Percentiles rank a stretch among this genome's conserved stretches.
These are phyloP conservation scores for Phytophthora sojae DNA, from an alignment of 352 stramenopile genomes.

Conservation along the genomic window DNA sequence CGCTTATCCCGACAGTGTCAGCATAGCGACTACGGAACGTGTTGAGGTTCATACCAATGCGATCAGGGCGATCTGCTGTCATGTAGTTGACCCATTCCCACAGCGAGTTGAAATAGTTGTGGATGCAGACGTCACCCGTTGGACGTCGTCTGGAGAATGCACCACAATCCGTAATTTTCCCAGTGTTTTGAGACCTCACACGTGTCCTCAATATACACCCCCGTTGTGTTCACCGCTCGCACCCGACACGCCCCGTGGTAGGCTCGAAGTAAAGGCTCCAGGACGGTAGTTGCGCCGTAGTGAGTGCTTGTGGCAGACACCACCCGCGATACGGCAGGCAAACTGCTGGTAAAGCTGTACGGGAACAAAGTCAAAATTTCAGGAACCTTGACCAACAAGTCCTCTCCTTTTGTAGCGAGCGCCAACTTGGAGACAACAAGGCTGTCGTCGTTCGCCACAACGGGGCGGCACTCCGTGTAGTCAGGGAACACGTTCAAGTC, in stretches of 20 bases:
- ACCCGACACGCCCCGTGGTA: constrained; percentile 1
- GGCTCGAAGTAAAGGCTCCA: not conserved
- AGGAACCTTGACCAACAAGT: not conserved
- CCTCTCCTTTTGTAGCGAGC: not conserved
- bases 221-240: not conserved
- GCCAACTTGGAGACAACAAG: not conserved
- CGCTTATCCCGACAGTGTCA: no score
- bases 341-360: not conserved
- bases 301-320: not conserved
- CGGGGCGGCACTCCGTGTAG: constrained; percentile 1
- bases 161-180: not conserved
- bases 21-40: not conserved
- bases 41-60: constrained; percentile 1
- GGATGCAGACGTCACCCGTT: not conserved
- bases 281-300: not conserved
- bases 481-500: constrained; percentile 2
- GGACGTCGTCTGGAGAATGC: not conserved
- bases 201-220: not conserved
- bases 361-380: not conserved
- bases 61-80: not conserved
- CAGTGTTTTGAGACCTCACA: not conserved
- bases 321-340: not conserved
- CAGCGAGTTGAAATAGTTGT: not conserved
- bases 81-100: constrained; percentile 6
- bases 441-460: not conserved